Evolutionary conservation across 1,284 basidiomycete species (phyloP), one percentile per base, ranked within the genome.

Genomic region (Cutaneotrichosporon cyanovorans): DNA sequence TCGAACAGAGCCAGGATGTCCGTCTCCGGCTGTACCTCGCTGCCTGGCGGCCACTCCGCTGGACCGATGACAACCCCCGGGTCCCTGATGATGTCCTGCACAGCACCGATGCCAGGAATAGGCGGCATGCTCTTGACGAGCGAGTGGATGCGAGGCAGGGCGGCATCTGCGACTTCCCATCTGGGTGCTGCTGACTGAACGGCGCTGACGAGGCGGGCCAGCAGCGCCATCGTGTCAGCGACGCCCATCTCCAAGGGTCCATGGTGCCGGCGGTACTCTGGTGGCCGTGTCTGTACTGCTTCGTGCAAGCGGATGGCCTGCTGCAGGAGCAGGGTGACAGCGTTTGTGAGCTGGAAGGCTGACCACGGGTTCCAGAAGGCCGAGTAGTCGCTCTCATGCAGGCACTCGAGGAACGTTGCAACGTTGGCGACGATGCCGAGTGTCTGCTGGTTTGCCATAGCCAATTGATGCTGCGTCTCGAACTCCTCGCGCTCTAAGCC

Each of bases 401-500:
- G 42, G 4, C n/a, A 23, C 19, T 51, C 49, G 15, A 51, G 39
- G 21, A 51, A 48, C 15, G 28, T 19, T 10, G 42, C 45, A 19
- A 55, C 31, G 21, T 22, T 15, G 2, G 43, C 53, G 6, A 55
- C 37, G 18, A 49, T 38, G 18, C n/a, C 18, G 25, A 51, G 35
- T 2, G 44, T 45, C 25, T 40, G 37, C 36, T 36, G 19, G 19
- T 37, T 46, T 14, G 41, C 42, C 18, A 37, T 38, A 21, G 43
- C 18, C 8, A 51, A 28, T 20, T 49, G 45, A 11, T 37, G 16
- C 3, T 42, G 36, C 2, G 43, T 39, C 7, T 34, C 16, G 37
- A 51, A 49, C 35, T 55, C 49, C n/a, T 51, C 53, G 20, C 47
- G 46, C 23, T 51, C 53, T 1, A 51, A 46, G 2, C 53, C 53